Evolutionary conservation across 2,329 filamentous ascomycete species (phyloP), one percentile per base, ranked within the genome.

Genomic region (Davidsoniella neocaledoniae): DNA sequence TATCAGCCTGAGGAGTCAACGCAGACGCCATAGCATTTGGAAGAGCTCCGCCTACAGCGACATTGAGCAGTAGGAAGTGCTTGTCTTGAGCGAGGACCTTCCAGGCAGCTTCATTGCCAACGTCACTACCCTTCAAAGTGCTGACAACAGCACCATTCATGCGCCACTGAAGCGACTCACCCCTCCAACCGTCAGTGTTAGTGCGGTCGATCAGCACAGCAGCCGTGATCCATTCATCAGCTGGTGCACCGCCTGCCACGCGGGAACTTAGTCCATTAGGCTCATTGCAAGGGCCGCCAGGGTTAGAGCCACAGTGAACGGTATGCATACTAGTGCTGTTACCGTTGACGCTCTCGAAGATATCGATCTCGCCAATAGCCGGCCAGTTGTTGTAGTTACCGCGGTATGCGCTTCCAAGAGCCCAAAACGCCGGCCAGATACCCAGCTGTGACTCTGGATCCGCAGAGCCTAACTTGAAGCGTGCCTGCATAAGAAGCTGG

Each of bases 381-480:
- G 69, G 68, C 69, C 68, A 71, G 52, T 62, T 63, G 12, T 53
- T 57, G 53, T 64, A 64, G 51, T 65, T 61, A 26, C 56, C 57
- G 41, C 67, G 63, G 57, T 63, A 68, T 1, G 54, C 57, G 7
- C 59, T 53, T 5, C 68, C 68, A 29, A 71, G 62, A 19, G 63
- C 58, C 68, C 68, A 71, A 54, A 71, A 70, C 0, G 68, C 68
- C 0, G 64, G 66, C 68, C 69, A 71, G 56, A 70, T 66, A 16
- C 68, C 66, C 44, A 62, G 55, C 52, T 66, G 62, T 4, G 55
- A 46, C 7, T 47, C 19, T 23, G 50, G 46, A 1, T 59, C 33
- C 16, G 57, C 57, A 48, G 21, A 49, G n/a, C 65, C 62, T 2
- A 70, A 55, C 55, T 60, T 63, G 53, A 71, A 60, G 14, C 55